Conservation (phyloP, 2,329 filamentous ascomycete species). For the Alternaria sp. region DNA sequence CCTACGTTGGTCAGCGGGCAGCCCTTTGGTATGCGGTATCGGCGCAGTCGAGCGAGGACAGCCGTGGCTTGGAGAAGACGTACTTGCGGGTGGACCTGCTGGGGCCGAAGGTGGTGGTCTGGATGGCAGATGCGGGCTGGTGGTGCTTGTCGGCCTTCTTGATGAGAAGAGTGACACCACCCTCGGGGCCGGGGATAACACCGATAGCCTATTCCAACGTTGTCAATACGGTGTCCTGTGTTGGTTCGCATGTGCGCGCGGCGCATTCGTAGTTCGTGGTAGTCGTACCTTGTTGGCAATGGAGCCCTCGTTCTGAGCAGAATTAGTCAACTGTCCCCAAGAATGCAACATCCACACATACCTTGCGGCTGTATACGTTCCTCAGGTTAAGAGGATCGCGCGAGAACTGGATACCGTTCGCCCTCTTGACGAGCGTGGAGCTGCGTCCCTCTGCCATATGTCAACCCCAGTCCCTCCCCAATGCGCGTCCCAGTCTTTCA, state of each 20-base stretch:
- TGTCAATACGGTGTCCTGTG: slow-evolving; percentile 11
- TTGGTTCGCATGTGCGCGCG: not conserved
- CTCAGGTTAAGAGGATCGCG: slow-evolving; percentile 91
- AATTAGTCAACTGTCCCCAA: slow-evolving; percentile 30
- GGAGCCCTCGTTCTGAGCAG: slow-evolving; percentile 80
- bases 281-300: slow-evolving; percentile 84
- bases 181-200: slow-evolving; percentile 76
- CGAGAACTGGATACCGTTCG: slow-evolving; percentile 87
- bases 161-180: slow-evolving; percentile 78
- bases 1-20: slow-evolving; percentile 50
- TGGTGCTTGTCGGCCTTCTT: slow-evolving; percentile 79
- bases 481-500: slow-evolving; percentile 43
- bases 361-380: slow-evolving; percentile 93
- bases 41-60: not conserved
- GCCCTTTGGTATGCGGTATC: not conserved
- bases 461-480: slow-evolving; percentile 17
- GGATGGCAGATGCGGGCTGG: slow-evolving; percentile 73
- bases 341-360: slow-evolving; percentile 49
- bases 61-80: slow-evolving; percentile 49
- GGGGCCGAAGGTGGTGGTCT: slow-evolving; percentile 72
- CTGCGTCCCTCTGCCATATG: slow-evolving; percentile 76
- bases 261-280: slow-evolving; percentile 16
- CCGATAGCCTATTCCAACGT: slow-evolving; percentile 72
- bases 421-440: slow-evolving; percentile 90
- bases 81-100: slow-evolving; percentile 82